These are phyloP conservation scores for Termitomyces sp. DNA, from an alignment of 768 basidiomycete species.

Conservation along the genomic window DNA sequence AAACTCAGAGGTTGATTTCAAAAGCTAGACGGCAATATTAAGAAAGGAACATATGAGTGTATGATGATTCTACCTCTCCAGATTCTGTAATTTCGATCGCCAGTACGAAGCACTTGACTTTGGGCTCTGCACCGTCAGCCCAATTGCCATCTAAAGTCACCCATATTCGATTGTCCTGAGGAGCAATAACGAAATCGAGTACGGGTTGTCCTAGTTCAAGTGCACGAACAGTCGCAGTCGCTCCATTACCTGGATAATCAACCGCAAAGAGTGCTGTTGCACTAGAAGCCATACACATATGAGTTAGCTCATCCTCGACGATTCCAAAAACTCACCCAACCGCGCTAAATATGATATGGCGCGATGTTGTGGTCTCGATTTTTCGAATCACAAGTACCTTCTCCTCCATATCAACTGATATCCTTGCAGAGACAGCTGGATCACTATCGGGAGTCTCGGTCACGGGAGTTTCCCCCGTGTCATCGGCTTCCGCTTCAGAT, in stretches of 20 bases:
- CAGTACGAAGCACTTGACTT: slow-evolving; percentile 5
- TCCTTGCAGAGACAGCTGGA: not conserved
- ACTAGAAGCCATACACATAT: slow-evolving; percentile 25
- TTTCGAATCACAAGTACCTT: slow-evolving; percentile 52
- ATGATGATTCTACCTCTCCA: slow-evolving; percentile 31
- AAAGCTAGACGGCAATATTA: slow-evolving; percentile 23
- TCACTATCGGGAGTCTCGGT: not conserved
- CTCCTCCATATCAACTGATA: slow-evolving; percentile 1
- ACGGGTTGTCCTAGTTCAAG: slow-evolving; percentile 20
- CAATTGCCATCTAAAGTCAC: slow-evolving; percentile 20
- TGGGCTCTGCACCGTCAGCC: slow-evolving; percentile 8
- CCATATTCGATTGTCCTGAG: slow-evolving; percentile 16
- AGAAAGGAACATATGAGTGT: not conserved
- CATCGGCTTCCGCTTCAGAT: slow-evolving; percentile 9
- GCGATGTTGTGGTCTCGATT: slow-evolving; percentile 41
- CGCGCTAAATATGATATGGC: slow-evolving; percentile 56
- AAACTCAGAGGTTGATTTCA: slow-evolving; percentile 17
- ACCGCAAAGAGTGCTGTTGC: slow-evolving; percentile 61
- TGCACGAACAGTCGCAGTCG: slow-evolving; percentile 8
- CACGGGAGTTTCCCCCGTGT: not conserved
- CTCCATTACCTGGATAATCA: slow-evolving; percentile 20
- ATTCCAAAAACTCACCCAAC: slow-evolving; percentile 50
- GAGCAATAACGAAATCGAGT: slow-evolving; percentile 13
- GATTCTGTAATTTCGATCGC: slow-evolving; percentile 24
- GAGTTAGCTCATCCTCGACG: not conserved